A percentile compares a stretch with the other conserved stretches of the same genome.
Conservation (phyloP, 495 filamentous ascomycete species). For the Talaromyces adpressus region DNA sequence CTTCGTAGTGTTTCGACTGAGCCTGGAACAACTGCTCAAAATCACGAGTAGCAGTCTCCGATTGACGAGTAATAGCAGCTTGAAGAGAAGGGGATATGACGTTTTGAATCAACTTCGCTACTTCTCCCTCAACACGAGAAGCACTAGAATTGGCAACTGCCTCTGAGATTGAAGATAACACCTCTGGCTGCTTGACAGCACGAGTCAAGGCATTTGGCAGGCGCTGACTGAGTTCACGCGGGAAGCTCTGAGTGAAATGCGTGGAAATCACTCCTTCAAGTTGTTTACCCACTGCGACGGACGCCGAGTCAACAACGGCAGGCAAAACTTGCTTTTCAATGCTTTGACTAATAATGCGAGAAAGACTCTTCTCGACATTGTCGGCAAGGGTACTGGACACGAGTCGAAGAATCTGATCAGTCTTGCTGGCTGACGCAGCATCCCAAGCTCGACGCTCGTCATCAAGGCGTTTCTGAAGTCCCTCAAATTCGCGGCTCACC, state of each 20-base stretch:
- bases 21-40: slow-evolving; percentile 59
- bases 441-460: slow-evolving; percentile 59
- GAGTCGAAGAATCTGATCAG: slow-evolving; percentile 74
- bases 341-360: slow-evolving; percentile 58
- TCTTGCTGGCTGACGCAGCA: slow-evolving; percentile 58
- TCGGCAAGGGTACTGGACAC: slow-evolving; percentile 83
- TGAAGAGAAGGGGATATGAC: slow-evolving; percentile 60
- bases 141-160: slow-evolving; percentile 57
- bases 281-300: slow-evolving; percentile 53
- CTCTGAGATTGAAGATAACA: slow-evolving; percentile 65
- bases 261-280: slow-evolving; percentile 46
- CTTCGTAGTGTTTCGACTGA: slow-evolving; percentile 58
- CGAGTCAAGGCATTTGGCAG: slow-evolving; percentile 50
- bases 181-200: slow-evolving; percentile 56
- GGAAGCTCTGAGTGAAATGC: slow-evolving; percentile 41
- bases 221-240: slow-evolving; percentile 45
- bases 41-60: slow-evolving; percentile 53
- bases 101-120: slow-evolving; percentile 53
- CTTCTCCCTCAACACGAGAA: slow-evolving; percentile 58
- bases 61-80: slow-evolving; percentile 47
- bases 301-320: slow-evolving; percentile 40
- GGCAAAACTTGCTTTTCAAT: slow-evolving; percentile 62
- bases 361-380: slow-evolving; percentile 77
- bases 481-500: slow-evolving; percentile 50
- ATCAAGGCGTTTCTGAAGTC: slow-evolving; percentile 54